Evolutionary conservation across 805 yeast species (phyloP), one percentile per base, ranked within the genome.

Genomic region (Saccharomyces cerevisiae): DNA sequence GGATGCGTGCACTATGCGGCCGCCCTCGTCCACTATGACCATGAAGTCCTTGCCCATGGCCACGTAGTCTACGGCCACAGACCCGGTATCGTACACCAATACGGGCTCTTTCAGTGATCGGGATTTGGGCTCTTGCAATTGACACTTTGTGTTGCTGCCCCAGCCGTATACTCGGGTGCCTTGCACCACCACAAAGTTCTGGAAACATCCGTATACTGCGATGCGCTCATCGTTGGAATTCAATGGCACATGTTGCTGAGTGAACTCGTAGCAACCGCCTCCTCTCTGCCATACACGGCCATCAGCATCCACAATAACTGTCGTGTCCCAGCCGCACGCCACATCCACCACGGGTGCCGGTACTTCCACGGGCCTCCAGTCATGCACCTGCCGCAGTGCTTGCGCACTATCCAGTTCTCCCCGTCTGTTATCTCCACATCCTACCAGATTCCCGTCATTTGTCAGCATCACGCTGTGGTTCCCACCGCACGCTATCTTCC

Each of bases 321-420:
- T 76, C 61, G 74, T 87, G 56, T 84, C 92, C 95, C 96, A 92
- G 0, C 97, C 96, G 46, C 92, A 84, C 2, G 82, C 73, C 0
- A 81, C 76, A 52, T 76, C 73, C 27, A 59, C 24, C 65, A 81
- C 86, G 76, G 0, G 56, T 46, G 2, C 50, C 17, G 43, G 24
- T 22, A 36, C n/a, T 49, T n/a, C 32, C 22, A 22, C 26, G 30
- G 50, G 24, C 24, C 22, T 36, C 59, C 52, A 54, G 9, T 50
- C 51, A 11, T n/a, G 46, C 55, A n/a, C 2, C 78, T 83, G 59
- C 81, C 29, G 46, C 17, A 26, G 29, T 41, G 51, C 17, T 4
- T 21, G 24, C n/a, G 28, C 47, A 13, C 50, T 50, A 6, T 47
- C 49, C 6, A 63, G 77, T 65, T 87, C 90, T 1, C 86, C 83